Evolutionary conservation across 768 basidiomycete genomes (phyloP).

Genomic region (Infundibulicybe gibba): DNA sequence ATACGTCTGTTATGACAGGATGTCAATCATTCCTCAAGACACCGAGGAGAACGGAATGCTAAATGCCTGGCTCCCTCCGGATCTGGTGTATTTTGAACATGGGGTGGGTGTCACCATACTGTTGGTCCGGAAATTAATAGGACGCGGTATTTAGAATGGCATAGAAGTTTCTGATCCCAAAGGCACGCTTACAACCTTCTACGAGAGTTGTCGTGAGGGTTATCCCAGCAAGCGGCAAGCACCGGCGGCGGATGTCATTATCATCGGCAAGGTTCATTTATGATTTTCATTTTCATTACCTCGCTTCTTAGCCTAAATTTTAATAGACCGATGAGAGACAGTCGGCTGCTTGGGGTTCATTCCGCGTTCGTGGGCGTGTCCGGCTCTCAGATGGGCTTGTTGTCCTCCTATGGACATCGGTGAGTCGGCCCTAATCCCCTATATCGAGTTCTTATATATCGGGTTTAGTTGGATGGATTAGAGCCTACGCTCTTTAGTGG

Average conservation of each 20-base stretch:
- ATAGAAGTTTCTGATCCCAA: conserved; percentile 33
- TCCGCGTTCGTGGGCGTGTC: conserved; percentile 53
- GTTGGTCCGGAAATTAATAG: conserved; percentile 24
- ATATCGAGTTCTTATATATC: background rate
- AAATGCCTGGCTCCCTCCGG: conserved; percentile 45
- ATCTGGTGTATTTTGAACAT: conserved; percentile 29
- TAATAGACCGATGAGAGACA: conserved; percentile 43
- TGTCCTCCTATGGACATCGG: conserved; percentile 49
- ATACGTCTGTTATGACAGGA: conserved; percentile 35
- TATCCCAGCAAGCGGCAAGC: conserved; percentile 11
- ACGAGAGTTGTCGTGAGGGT: conserved; percentile 29
- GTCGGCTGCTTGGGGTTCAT: conserved; percentile 53
- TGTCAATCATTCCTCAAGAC: conserved; percentile 27
- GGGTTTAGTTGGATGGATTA: conserved; percentile 21
- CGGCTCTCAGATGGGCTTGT: conserved; percentile 58
- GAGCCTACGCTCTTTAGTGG: conserved; percentile 42
- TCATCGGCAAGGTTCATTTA: conserved; percentile 47
- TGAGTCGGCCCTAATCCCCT: conserved; percentile 18
- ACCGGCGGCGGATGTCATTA: conserved; percentile 41
- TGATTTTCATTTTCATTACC: background rate
- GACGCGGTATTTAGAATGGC: conserved; percentile 47
- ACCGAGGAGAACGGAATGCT: conserved; percentile 29
- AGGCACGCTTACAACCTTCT: conserved; percentile 32
- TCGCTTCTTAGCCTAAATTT: conserved; percentile 3
- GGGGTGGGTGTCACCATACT: conserved; percentile 30